A percentile compares a stretch with the other conserved stretches of the same genome.
Conservation (phyloP, 176 grass and related monocot species). For the Oryza glumipatula region DNA sequence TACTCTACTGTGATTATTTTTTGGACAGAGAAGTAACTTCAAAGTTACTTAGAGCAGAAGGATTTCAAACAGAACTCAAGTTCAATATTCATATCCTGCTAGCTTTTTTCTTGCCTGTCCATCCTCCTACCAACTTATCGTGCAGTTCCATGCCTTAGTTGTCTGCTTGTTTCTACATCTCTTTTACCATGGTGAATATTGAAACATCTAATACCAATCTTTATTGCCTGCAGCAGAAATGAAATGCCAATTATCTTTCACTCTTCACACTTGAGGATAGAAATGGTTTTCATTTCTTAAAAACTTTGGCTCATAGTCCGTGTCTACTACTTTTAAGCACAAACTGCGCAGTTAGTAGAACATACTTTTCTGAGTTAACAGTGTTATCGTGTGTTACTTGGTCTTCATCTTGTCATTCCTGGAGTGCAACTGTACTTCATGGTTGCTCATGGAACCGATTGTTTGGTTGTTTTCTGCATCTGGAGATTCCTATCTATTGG, state of each 20-base stretch:
- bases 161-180: neutral
- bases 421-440: constrained; percentile 25
- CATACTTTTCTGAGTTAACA: neutral
- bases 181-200: constrained; percentile 5
- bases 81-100: constrained; percentile 25
- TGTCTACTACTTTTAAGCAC: neutral
- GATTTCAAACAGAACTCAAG: neutral
- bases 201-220: constrained; percentile 9
- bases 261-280: neutral
- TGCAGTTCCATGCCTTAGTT: neutral
- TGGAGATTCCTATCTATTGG: constrained; percentile 15
- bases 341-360: constrained; percentile 2
- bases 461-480: neutral
- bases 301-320: neutral
- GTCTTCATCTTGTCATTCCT: neutral
- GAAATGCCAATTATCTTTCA: constrained; percentile 1
- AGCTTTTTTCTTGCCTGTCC: constrained; percentile 1
- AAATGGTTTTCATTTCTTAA: constrained; percentile 9
- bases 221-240: constrained; percentile 1
- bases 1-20: neutral
- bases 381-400: constrained; percentile 21
- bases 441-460: constrained; percentile 2
- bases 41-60: constrained; percentile 14
- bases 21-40: neutral
- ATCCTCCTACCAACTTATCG: neutral